Base-by-base conservation (phyloP, 148 eudicot genomes). In the Spergularia marina region DNA sequence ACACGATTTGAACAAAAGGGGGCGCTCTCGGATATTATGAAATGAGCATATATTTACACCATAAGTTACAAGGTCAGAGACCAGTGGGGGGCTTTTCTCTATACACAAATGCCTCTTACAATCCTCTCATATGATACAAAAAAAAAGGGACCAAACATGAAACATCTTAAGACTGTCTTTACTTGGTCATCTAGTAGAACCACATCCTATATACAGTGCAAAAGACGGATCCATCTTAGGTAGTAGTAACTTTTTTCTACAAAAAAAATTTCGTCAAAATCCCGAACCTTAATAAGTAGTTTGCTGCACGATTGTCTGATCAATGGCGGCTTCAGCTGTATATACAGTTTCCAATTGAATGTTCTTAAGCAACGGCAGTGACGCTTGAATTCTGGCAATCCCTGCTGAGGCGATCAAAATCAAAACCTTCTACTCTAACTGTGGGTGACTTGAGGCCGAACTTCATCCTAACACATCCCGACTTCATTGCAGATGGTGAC, bases 371-470 rank as follows among this genome's bases (percentile, higher is more conserved):
- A 82, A 82, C 77, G 61, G 84, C 87, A 55, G 89, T 71, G 76
- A 84, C 78, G 79, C 87, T 78, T 5, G 87, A 87, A 78, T 83
- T 81, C 76, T 79, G 87, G 83, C 77, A 84, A 58, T 83, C 87
- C 83, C 90, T 83, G 73, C 79, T 75, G 64, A 87, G 87, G 71
- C 91, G 84, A 61, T 87, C 89, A 69, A 88, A 88, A 70, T 87
- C 89, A 65, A 88, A 88, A 73, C 91, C 91, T 84, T 88, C 91
- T 71, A 88, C 87, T 82, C 91, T 85, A 76, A 86, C 86, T 2
- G 83, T 72, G 47, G 91, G 87, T 1, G 91, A 86, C 68, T 87
- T 82, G 53, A 76, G 84, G 76, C 86, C 89, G 51, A 80, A 80
- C 82, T 88, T 85, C 89, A 82, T 72, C 78, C 89, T 70, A 49